Evolutionary conservation across 2,329 filamentous ascomycete genomes (phyloP).

Genomic region (Leptosphaerulina australis): DNA sequence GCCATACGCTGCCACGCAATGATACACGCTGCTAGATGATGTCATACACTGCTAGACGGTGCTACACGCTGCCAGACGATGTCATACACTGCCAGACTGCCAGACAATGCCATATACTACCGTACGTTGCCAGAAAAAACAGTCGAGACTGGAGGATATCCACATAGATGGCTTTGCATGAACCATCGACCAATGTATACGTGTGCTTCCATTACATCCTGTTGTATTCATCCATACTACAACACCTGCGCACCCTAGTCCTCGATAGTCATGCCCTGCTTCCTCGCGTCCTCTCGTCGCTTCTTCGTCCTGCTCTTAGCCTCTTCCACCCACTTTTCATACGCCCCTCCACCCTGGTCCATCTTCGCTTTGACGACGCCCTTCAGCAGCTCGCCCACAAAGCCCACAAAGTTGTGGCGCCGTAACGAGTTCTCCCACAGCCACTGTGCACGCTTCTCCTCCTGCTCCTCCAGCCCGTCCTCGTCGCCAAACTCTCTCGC

Average conservation of each 20-base stretch:
- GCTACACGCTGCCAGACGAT: too few relatives aligned
- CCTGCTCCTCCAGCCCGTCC: constrained; percentile 78
- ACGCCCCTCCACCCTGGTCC: constrained; percentile 66
- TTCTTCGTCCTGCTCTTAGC: constrained; percentile 64
- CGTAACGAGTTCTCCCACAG: constrained; percentile 92
- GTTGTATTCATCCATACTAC: not conserved
- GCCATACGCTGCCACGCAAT: too few relatives aligned
- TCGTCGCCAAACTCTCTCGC: constrained; percentile 82
- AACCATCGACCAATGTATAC: too few relatives aligned
- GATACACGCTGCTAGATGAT: too few relatives aligned
- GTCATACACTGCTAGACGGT: too few relatives aligned
- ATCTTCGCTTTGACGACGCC: constrained; percentile 80
- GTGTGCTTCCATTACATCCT: not conserved
- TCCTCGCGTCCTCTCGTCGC: constrained; percentile 54
- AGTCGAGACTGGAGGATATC: too few relatives aligned
- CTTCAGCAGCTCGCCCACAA: constrained; percentile 88
- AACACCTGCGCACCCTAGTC: constrained; percentile 21
- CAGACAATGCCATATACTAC: too few relatives aligned
- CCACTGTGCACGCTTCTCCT: constrained; percentile 85
- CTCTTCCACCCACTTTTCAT: constrained; percentile 75
- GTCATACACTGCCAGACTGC: too few relatives aligned
- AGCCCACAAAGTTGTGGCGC: constrained; percentile 94
- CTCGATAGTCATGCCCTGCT: constrained; percentile 37
- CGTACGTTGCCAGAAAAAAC: too few relatives aligned
- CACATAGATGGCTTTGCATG: too few relatives aligned